These are phyloP conservation scores for Skeletonema potamos DNA, from an alignment of 108 stramenopile species.

Conservation along the genomic window DNA sequence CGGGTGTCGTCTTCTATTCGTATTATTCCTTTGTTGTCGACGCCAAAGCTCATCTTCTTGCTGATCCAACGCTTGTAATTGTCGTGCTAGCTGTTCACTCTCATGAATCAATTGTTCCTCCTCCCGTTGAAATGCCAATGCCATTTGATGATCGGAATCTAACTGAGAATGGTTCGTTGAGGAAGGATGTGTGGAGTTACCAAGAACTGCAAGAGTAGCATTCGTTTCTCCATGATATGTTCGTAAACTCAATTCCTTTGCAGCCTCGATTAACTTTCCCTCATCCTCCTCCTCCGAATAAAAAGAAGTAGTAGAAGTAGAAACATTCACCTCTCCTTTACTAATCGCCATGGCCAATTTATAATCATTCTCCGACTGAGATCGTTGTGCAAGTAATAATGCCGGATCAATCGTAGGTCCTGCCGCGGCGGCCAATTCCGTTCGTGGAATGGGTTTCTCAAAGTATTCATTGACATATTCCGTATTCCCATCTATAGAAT, in stretches of 20 bases:
- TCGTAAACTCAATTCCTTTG: slow-evolving; percentile 58
- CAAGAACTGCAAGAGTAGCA: not conserved
- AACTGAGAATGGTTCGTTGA: not conserved
- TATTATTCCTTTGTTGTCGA: not conserved
- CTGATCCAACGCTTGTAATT: not conserved
- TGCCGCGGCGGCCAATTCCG: slow-evolving; percentile 17
- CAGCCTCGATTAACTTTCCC: slow-evolving; percentile 58
- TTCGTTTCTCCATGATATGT: slow-evolving; percentile 37
- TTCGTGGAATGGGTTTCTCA: slow-evolving; percentile 23
- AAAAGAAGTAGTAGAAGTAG: not conserved
- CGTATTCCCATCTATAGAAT: slow-evolving; percentile 88
- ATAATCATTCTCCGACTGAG: slow-evolving; percentile 68
- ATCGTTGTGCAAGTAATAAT: slow-evolving; percentile 52
- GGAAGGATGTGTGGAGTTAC: not conserved
- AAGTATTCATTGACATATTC: slow-evolving; percentile 68
- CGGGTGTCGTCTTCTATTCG: not conserved
- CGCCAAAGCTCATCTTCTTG: not conserved
- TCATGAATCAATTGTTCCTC: not conserved
- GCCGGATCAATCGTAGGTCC: slow-evolving; percentile 52
- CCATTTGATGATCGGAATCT: slow-evolving; percentile 7
- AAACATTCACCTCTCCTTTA: slow-evolving; percentile 6
- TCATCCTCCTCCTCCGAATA: slow-evolving; percentile 49
- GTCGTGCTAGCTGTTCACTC: not conserved
- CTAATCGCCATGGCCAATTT: slow-evolving; percentile 70
- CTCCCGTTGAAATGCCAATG: slow-evolving; percentile 2